Percentiles rank a stretch among this genome's conserved stretches.
phyloP scores from a whole-genome alignment of 768 basidiomycete species.

The Nidula microcarpa region DNA sequence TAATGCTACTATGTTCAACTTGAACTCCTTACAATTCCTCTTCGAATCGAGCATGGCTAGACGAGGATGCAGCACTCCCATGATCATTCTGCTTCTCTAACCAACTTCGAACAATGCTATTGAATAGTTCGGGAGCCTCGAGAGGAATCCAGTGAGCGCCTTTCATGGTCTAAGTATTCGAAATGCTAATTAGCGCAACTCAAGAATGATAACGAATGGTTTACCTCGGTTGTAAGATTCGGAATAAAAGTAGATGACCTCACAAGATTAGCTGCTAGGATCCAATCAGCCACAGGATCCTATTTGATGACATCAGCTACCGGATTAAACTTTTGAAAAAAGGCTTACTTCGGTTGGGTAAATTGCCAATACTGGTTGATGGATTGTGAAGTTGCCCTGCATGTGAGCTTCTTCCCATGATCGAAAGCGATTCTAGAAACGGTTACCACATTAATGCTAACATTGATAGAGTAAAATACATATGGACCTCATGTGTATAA shows the following conservation, averaged over 20 bases:
- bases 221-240: conserved; percentile 34
- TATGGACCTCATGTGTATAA: conserved; percentile 50
- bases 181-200: not conserved
- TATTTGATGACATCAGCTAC: conserved; percentile 9
- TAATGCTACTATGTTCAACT: too few relatives aligned
- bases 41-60: too few relatives aligned
- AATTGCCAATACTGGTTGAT: conserved; percentile 39
- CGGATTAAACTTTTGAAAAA: not conserved
- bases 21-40: too few relatives aligned
- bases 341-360: conserved; percentile 32
- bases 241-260: conserved; percentile 35
- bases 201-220: not conserved
- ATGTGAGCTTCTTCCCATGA: conserved; percentile 35
- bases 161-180: conserved; percentile 34
- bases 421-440: conserved; percentile 33
- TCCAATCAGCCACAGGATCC: conserved; percentile 51
- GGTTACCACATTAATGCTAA: not conserved
- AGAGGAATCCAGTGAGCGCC: conserved; percentile 70
- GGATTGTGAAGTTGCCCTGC: conserved; percentile 44
- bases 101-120: conserved; percentile 50
- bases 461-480: not conserved
- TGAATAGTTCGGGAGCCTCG: conserved; percentile 53
- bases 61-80: too few relatives aligned
- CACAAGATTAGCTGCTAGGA: conserved; percentile 22
- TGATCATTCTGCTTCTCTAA: conserved; percentile 18